Base-by-base conservation (phyloP, 2,329 filamentous ascomycete genomes). In the Verruconis gallopava region DNA sequence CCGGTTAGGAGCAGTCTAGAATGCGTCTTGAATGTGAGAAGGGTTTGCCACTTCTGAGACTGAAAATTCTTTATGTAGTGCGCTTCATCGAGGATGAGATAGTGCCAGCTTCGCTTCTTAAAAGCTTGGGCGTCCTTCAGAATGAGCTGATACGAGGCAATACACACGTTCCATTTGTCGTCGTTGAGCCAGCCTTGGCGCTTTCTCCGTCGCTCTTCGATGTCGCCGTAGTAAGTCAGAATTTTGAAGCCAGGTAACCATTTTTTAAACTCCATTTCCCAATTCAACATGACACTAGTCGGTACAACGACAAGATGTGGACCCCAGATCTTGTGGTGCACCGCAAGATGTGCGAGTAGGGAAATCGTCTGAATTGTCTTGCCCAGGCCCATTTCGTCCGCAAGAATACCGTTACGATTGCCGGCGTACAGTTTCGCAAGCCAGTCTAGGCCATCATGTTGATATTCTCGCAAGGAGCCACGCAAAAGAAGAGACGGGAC, bases 21-120 rank as follows among this genome's bases (percentile, higher is more conserved):
- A 48, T 81, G 79, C 0, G 91, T 96, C 53, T 93, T 89, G 65
- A 98, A 93, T 0, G 83, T 91, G 17, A 98, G 75, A 48, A 98
- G 73, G 0, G 86, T 89, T 59, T 96, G 91, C 88, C 91, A 98
- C 48, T 89, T 73, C 59, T 95, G 88, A 2, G 89, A 95, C 55
- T 93, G 88, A 69, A 96, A 98, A 61, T 98, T 98, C 57, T 98
- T 96, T 71, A 98, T 98, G 63, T 98, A 96, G 66, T 98, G 91
- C 0, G 93, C 91, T 64, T 98, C 91, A 52, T 98, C 91, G 1
- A 98, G 74, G 48, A 98, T 88, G 75, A 98, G 85, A 61, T 96
- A 98, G 56, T 96, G 88, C 93, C 93, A 98, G 41, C 77, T 75
- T 22, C 89, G 77, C 47, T 88, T 78, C 57, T 93, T 91, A 65